A percentile compares a stretch with the other conserved stretches of the same genome.
Conservation (phyloP, 768 basidiomycete genomes). For the Trametopsis cervina region DNA sequence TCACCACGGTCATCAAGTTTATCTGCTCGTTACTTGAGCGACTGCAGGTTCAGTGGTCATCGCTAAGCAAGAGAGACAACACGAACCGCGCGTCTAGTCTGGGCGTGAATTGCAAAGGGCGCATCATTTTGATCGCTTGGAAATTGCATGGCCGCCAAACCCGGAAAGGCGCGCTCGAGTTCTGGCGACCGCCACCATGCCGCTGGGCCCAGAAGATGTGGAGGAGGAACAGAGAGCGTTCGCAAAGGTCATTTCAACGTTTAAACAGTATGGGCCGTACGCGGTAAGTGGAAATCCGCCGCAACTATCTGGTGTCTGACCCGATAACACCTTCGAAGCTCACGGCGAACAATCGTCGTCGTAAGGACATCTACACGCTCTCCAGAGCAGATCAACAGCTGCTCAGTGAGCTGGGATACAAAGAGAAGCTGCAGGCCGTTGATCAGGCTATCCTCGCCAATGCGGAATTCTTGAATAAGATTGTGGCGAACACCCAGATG, state of each 20-base stretch:
- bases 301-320: no score
- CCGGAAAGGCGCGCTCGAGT: not conserved
- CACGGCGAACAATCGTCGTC: conserved; percentile 53
- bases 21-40: no score
- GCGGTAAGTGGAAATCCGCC: conserved; percentile 61
- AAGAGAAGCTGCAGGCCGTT: conserved; percentile 68
- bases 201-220: conserved; percentile 22
- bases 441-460: conserved; percentile 80
- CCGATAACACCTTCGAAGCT: no score
- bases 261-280: conserved; percentile 68
- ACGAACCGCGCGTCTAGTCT: no score
- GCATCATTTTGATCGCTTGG: no score
- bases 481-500: conserved; percentile 76
- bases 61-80: no score
- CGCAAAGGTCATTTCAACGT: conserved; percentile 66
- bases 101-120: no score
- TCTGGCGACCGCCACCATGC: conserved; percentile 9
- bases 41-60: no score
- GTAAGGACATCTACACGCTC: conserved; percentile 73
- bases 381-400: conserved; percentile 63
- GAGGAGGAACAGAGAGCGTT: conserved; percentile 67
- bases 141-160: no score
- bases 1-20: no score
- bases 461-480: conserved; percentile 65
- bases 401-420: conserved; percentile 64